These are phyloP conservation scores for Fusarium anguioides DNA, from an alignment of 2,329 filamentous ascomycete genomes.

Conservation along the genomic window DNA sequence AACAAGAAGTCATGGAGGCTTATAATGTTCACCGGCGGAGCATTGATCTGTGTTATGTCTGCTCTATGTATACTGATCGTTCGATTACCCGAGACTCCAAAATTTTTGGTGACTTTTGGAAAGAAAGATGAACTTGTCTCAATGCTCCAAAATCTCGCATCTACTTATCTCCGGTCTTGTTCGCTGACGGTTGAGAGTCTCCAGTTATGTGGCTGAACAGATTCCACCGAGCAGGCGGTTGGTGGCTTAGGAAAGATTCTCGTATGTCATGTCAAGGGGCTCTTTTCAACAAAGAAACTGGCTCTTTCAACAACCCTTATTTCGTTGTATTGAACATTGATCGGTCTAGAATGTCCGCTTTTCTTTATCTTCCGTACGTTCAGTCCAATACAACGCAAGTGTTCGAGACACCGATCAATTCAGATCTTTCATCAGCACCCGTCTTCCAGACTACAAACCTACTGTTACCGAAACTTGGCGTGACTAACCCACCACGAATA, in stretches of 20 bases:
- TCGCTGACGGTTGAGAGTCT: not conserved
- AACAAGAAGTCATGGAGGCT: slow-evolving; percentile 1
- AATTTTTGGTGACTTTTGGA: not conserved
- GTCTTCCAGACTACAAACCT: not conserved
- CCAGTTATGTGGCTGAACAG: not conserved
- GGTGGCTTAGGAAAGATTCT: not conserved
- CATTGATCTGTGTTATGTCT: slow-evolving; percentile 4
- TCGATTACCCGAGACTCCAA: not conserved
- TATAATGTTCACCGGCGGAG: slow-evolving; percentile 13
- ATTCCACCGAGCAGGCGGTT: not conserved
- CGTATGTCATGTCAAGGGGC: not conserved
- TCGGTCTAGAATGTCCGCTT: slow-evolving; percentile 78
- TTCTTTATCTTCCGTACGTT: slow-evolving; percentile 76
- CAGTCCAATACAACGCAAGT: too few relatives aligned
- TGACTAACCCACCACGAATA: not conserved
- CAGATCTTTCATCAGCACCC: slow-evolving; percentile 4
- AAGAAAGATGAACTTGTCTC: too few relatives aligned
- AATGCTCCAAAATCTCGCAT: not conserved
- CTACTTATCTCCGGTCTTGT: not conserved
- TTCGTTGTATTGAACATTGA: slow-evolving; percentile 54
- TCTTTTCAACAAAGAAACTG: not conserved
- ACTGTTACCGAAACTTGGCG: not conserved
- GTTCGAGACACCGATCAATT: too few relatives aligned
- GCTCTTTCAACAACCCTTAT: not conserved
- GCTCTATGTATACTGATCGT: not conserved